Base-by-base conservation (phyloP, 1,284 basidiomycete genomes). In the Phlebopus sp. region DNA sequence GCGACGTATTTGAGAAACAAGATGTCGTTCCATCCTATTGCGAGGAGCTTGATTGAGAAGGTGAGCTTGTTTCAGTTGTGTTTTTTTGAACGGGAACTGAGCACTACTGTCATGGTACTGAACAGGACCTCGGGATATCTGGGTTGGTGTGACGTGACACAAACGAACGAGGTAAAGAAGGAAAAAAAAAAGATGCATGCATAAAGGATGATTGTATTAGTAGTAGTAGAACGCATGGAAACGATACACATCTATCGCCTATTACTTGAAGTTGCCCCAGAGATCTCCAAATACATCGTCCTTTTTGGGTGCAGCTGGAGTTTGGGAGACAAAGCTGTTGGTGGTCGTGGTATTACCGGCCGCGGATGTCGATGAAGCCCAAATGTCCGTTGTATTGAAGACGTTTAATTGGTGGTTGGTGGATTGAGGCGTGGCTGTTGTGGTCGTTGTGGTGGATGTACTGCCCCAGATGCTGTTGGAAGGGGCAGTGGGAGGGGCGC, bases 221-320 rank as follows among this genome's bases (percentile, higher is more conserved):
- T 29, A 29, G 27, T 29, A 8, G 8, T 8, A 5, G 27, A n/a
- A 9, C 27, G 27, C 8, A 4, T 9, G 5, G 9, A 17, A 44
- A 29, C 14, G 27, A 19, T 3, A 10, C 25, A 13, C n/a, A 44
- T 35, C 42, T 11, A 32, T 38, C 19, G 35, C 30, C 15, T 63
- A 29, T 29, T 74, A 86, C 73, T 88, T 89, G 67, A 87, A 88
- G 36, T 83, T 78, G 41, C 86, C 85, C 88, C 87, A 90, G 41
- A 90, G 64, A 65, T 90, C 87, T 4, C 85, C 85, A 62, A 90
- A 90, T 5, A 73, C 80, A 59, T 90, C 88, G 55, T 90, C 85
- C 64, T 87, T 84, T 73, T 86, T 85, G 57, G 73, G 68, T 38
- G 66, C 54, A 1, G 52, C 40, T 19, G 59, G 39, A 18, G 64